Evolutionary conservation across 192 early-diverging fungal genomes (phyloP).

Genomic region (Umbelopsis ramanniana): DNA sequence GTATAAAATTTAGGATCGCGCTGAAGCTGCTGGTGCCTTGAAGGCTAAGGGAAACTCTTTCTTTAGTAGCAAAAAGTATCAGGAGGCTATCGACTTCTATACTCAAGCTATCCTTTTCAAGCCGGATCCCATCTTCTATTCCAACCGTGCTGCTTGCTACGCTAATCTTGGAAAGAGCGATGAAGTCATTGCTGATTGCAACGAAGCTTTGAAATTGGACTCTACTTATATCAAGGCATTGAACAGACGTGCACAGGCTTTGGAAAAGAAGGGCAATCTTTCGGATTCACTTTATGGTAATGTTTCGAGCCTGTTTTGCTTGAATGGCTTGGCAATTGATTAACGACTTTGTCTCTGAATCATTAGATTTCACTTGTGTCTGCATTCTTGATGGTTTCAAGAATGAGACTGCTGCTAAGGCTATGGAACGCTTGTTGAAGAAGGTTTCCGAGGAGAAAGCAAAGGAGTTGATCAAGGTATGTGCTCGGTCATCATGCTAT

Average conservation of each 20-base stretch:
- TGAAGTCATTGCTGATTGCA: constrained; percentile 85
- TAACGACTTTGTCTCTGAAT: background rate
- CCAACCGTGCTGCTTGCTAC: constrained; percentile 96
- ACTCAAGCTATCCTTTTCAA: constrained; percentile 85
- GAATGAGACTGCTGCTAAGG: constrained; percentile 74
- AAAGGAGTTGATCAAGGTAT: constrained; percentile 68
- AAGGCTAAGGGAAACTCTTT: constrained; percentile 90
- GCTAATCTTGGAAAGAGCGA: constrained; percentile 73
- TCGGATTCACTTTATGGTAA: constrained; percentile 61
- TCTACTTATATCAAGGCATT: constrained; percentile 85
- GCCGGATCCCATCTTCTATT: constrained; percentile 86
- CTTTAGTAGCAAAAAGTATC: constrained; percentile 82
- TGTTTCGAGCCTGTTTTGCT: background rate
- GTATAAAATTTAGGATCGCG: constrained; percentile 44
- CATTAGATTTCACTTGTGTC: constrained; percentile 81
- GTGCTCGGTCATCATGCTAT: background rate
- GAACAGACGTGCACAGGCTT: constrained; percentile 64
- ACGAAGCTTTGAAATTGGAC: constrained; percentile 80
- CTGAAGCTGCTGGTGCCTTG: constrained; percentile 70
- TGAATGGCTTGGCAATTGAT: background rate
- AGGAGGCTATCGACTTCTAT: constrained; percentile 87
- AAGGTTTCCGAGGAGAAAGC: constrained; percentile 78
- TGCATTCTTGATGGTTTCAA: constrained; percentile 96
- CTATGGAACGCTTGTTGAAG: constrained; percentile 91
- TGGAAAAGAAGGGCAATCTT: constrained; percentile 51